These are phyloP conservation scores for Pseudogymnoascus sp. DNA, from an alignment of 2,329 filamentous ascomycete genomes.

Conservation along the genomic window DNA sequence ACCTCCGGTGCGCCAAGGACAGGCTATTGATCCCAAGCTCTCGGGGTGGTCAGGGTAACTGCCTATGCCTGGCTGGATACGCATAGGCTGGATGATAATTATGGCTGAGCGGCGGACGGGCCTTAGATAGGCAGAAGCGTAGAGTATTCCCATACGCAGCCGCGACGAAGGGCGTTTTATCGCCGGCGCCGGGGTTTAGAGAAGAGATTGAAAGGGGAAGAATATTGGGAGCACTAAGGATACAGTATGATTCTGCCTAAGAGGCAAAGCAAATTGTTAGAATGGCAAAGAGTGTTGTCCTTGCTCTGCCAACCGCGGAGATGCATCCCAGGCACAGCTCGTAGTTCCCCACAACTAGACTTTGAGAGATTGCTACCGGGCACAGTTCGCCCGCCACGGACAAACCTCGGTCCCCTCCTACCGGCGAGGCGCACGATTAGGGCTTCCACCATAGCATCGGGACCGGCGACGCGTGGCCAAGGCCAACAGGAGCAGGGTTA, in stretches of 20 bases:
- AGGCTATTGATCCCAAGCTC: too few species aligned
- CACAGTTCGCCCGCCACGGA: neutral
- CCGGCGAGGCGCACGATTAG: slow-evolving; percentile 6
- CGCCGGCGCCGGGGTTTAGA: neutral
- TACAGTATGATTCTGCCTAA: neutral
- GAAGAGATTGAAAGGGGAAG: neutral
- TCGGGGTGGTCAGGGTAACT: too few species aligned
- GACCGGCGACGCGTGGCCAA: neutral
- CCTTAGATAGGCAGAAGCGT: neutral
- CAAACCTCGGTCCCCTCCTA: neutral
- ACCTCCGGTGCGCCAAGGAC: neutral
- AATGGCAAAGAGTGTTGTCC: neutral
- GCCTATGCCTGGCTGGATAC: too few species aligned
- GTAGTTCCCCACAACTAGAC: neutral
- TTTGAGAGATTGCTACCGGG: neutral
- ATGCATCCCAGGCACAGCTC: neutral
- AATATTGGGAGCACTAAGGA: neutral
- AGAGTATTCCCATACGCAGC: neutral
- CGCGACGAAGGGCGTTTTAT: neutral
- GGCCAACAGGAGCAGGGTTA: neutral
- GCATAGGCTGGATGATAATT: too few species aligned
- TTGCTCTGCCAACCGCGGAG: neutral
- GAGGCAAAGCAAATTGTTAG: neutral
- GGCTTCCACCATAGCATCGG: neutral
- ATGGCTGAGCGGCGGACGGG: neutral